Conservation (phyloP, 1,139 yeast species). For the Taphrina sp. region DNA sequence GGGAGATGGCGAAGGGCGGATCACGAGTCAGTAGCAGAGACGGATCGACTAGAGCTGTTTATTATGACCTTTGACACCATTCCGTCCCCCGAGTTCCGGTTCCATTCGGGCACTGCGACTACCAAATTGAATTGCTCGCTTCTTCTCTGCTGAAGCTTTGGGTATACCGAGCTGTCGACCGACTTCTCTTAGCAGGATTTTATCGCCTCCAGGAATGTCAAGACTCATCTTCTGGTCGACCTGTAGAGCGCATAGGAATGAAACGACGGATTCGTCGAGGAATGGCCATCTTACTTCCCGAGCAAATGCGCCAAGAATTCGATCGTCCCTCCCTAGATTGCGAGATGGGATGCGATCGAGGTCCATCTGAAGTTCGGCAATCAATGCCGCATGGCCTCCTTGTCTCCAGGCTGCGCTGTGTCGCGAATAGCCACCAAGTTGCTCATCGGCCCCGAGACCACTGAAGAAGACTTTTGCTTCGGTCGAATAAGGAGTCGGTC, state of each 20-base stretch:
- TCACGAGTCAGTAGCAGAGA: too few relatives aligned
- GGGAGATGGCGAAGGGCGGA: too few relatives aligned
- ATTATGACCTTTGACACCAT: conserved; percentile 17
- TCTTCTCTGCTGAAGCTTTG: conserved; percentile 70
- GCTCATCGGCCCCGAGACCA: conserved; percentile 97
- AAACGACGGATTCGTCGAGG: conserved; percentile 63
- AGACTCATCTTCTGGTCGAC: conserved; percentile 43
- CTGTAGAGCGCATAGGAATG: conserved; percentile 48
- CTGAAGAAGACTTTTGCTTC: conserved; percentile 71
- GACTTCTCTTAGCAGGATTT: conserved; percentile 60
- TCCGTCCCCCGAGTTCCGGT: conserved; percentile 61
- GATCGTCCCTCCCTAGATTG: conserved; percentile 86
- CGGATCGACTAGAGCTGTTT: conserved; percentile 4
- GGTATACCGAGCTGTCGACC: conserved; percentile 54
- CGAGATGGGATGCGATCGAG: conserved; percentile 70
- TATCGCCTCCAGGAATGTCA: conserved; percentile 50
- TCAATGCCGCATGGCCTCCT: conserved; percentile 46
- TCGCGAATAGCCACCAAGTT: conserved; percentile 87
- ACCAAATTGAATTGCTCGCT: conserved; percentile 95
- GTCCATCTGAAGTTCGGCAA: conserved; percentile 63
- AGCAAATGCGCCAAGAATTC: conserved; percentile 82
- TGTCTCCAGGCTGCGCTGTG: conserved; percentile 52
- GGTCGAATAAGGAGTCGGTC: conserved; percentile 36
- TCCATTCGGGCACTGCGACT: conserved; percentile 93
- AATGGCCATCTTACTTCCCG: conserved; percentile 89